Conservation (phyloP, 2,329 filamentous ascomycete species). For the Aspergillus flavus region DNA sequence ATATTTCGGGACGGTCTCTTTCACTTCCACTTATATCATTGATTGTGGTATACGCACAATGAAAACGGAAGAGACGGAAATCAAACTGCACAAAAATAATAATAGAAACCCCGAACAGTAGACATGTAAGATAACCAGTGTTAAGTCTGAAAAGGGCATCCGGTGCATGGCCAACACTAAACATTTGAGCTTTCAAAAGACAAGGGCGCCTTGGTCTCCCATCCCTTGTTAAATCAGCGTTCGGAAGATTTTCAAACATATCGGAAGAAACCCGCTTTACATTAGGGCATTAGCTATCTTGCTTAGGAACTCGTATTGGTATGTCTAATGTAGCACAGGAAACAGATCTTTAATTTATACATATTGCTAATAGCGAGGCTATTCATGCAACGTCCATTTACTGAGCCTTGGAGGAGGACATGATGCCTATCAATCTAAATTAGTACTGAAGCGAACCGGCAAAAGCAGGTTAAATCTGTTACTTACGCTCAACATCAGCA, state of each 20-base stretch:
- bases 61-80: neutral
- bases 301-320: conserved; percentile 35
- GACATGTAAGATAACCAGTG: neutral
- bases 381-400: conserved; percentile 37
- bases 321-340: conserved; percentile 39
- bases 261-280: neutral
- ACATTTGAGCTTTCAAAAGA: neutral
- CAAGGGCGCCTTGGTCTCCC: neutral
- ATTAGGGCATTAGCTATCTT: neutral
- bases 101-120: neutral
- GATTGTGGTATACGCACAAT: neutral
- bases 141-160: neutral
- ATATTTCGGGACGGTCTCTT: neutral
- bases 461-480: neutral
- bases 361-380: conserved; percentile 36
- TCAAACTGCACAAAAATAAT: neutral
- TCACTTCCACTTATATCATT: neutral
- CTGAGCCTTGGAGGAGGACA: conserved; percentile 41
- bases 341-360: conserved; percentile 45
- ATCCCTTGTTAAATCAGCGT: neutral
- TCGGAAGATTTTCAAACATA: neutral
- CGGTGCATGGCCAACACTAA: neutral
- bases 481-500: conserved; percentile 90
- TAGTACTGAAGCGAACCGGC: conserved; percentile 9
- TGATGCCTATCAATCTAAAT: conserved; percentile 36